Evolutionary conservation across 495 filamentous ascomycete genomes (phyloP).

Genomic region (Rhypophila decipiens): DNA sequence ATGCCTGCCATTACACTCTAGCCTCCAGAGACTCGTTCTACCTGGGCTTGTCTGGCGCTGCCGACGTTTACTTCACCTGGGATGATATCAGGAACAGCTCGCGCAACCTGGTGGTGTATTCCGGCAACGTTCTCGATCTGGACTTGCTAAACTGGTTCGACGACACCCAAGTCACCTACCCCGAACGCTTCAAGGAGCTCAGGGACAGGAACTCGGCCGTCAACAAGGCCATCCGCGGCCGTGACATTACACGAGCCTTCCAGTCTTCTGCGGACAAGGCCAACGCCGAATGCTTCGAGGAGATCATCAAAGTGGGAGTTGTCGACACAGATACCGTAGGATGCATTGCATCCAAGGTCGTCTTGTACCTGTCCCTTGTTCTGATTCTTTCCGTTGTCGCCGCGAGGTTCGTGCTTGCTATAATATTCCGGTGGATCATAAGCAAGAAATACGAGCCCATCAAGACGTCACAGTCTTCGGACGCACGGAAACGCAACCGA

Average conservation of each 20-base stretch:
- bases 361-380: conserved; percentile 87
- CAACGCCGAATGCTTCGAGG: conserved; percentile 74
- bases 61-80: conserved; percentile 89
- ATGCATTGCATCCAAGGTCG: conserved; percentile 95
- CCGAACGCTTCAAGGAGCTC: conserved; percentile 71
- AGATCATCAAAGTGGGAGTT: conserved; percentile 92
- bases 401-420: conserved; percentile 81
- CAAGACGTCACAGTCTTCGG: conserved; percentile 63
- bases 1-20: conserved; percentile 78
- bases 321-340: conserved; percentile 95
- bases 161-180: conserved; percentile 69
- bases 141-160: conserved; percentile 90
- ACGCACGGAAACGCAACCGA: conserved; percentile 72
- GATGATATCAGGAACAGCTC: conserved; percentile 83
- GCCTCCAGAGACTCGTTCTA: conserved; percentile 70
- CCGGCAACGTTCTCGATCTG: conserved; percentile 89
- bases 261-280: conserved; percentile 69
- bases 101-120: conserved; percentile 87
- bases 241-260: conserved; percentile 84
- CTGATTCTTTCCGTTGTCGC: conserved; percentile 89
- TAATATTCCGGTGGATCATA: conserved; percentile 94
- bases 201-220: conserved; percentile 40
- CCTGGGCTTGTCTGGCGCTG: conserved; percentile 47
- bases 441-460: conserved; percentile 71
- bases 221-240: conserved; percentile 73